Evolutionary conservation across 805 yeast genomes (phyloP), one percentile per base, ranked within the genome.

Genomic region (Zygosaccharomyces pseudorouxii): DNA sequence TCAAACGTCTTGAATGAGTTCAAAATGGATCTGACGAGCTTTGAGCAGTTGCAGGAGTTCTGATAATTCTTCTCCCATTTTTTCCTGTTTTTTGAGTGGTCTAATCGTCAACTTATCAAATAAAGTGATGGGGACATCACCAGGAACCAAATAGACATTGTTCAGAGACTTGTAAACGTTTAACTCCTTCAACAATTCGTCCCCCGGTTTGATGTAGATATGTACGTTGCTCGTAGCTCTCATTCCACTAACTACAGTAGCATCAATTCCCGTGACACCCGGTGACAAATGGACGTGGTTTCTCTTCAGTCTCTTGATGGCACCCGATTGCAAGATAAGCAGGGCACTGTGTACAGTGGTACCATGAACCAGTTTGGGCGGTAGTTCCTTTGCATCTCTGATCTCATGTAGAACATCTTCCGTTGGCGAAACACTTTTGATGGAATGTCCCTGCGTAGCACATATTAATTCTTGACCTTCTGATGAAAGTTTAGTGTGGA

Each of bases 401-500:
- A 81, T 58, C 31, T 61, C 71, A 41, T 46, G 62, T 25, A 79
- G 64, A 25, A 75, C 72, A 12, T 76, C 74, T 18, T 70, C 75
- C 25, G 72, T 71, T 1, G 67, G 65, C 6, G 43, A 42, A 0
- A 81, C 71, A 0, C 57, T 49, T 29, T 64, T 61, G 4, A 92
- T 68, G 0, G 95, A 81, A 65, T 93, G 99, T 3, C 99, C 99
- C 66, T 93, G 99, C 45, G 84, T 83, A 3, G 99, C 98, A 62
- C 97, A 80, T n/a, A 92, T 79, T 30, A 55, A 43, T 10, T 52
- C 43, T 4, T 33, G 37, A 16, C 49, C 59, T 10, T 62, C 9
- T 8, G 43, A 22, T 11, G 54, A 55, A 2, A 5, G 44, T 42
- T 65, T 69, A 10, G 89, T 51, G 30, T 75, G 74, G 66, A 82